phyloP scores from a whole-genome alignment of 129 eudicot genomes.

The Scalesia atractyloides region DNA sequence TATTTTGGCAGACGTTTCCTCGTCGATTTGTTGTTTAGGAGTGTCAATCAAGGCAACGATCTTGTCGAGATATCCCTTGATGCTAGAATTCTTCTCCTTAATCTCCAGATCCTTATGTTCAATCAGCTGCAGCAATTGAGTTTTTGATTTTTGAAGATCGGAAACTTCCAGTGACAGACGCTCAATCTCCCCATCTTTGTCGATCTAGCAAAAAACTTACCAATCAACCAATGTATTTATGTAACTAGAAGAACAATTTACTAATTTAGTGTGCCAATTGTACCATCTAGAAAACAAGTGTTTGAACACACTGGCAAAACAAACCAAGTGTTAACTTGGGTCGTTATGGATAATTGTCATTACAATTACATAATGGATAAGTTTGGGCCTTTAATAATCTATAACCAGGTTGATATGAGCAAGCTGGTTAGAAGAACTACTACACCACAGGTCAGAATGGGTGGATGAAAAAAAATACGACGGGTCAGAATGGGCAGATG shows the following conservation, averaged over 20 bases:
- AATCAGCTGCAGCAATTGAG: constrained; percentile 80
- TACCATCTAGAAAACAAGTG: too few relatives aligned
- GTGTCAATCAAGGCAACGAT: constrained; percentile 67
- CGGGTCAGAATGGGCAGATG: too few relatives aligned
- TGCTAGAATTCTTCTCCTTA: constrained; percentile 67
- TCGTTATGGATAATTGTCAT: too few relatives aligned
- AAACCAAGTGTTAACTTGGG: too few relatives aligned
- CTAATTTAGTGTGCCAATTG: too few relatives aligned
- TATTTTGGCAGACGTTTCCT: constrained; percentile 54
- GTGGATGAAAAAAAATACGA: too few relatives aligned
- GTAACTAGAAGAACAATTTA: not conserved
- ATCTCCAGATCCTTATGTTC: constrained; percentile 80
- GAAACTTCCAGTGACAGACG: constrained; percentile 60
- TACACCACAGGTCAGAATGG: too few relatives aligned
- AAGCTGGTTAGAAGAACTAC: too few relatives aligned
- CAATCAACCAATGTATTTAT: constrained; percentile 2
- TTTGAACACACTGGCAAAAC: too few relatives aligned
- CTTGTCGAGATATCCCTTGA: constrained; percentile 79
- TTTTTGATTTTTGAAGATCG: constrained; percentile 79
- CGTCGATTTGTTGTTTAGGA: constrained; percentile 72
- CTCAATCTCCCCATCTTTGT: constrained; percentile 88
- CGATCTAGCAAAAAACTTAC: constrained; percentile 45
- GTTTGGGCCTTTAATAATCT: too few relatives aligned
- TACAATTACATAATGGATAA: too few relatives aligned
- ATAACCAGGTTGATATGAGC: too few relatives aligned